Evolutionary conservation across 2,329 filamentous ascomycete genomes (phyloP), one percentile per base, ranked within the genome.

Genomic region (Aspergillus sp.): DNA sequence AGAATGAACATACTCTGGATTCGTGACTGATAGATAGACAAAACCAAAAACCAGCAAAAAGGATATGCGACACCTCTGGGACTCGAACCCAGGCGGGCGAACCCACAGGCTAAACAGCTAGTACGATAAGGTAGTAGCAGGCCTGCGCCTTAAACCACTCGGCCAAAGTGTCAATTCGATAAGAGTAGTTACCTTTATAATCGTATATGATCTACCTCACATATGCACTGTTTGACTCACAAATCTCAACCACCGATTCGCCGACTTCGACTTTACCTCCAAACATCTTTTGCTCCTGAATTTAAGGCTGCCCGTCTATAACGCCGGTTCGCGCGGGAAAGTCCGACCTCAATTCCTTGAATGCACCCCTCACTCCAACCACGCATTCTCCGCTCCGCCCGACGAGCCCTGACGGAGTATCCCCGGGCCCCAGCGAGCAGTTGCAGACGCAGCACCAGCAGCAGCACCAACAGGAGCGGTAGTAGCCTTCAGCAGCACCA

Each of bases 301-400:
- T 21, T 21, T 7, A 45, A 21, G 19, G 41, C 41, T 23, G 41
- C 41, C 21, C 10, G 19, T 21, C 36, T 45, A 49, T 50, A 38
- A 60, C 47, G 23, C 13, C 45, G 21, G 25, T 28, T 49, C 6
- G 15, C 23, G 4, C 47, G 25, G 5, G 47, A 10, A 8, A 49
- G 13, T 50, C 47, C 15, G 23, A 50, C 13, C 1, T 17, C 47
- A 17, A 17, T 30, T 30, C n/a, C 28, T 65, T 74, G 69, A 67
- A 76, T 76, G 74, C 70, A 67, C 70, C 67, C 58, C 63, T 55
- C 66, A 59, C 50, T 59, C 21, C 49, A 45, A 45, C 51, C 68
- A 63, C 63, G 63, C 55, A 64, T 68, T 60, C 57, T 67, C 55
- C 68, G 68, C 69, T 68, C 68, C 60, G 63, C 65, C 64, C 69